Evolutionary conservation across 2,329 filamentous ascomycete species (phyloP).

Genomic region (Onygena corvina): DNA sequence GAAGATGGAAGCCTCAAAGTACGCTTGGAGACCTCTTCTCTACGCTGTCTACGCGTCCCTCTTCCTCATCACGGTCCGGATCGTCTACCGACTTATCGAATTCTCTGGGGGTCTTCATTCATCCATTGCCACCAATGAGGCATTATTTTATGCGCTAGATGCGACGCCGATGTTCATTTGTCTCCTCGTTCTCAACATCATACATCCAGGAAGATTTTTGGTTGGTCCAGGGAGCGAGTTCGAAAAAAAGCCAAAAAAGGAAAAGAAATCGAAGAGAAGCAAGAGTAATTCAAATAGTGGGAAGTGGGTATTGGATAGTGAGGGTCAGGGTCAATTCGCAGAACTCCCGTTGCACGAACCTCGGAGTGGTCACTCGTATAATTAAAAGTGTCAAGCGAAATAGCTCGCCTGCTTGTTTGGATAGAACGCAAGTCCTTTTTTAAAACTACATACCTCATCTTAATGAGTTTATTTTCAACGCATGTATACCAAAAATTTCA

Average conservation of each 20-base stretch:
- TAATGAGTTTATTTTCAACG: too few species aligned
- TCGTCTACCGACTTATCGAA: constrained; percentile 48
- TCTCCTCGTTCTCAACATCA: constrained; percentile 26
- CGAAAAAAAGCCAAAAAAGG: constrained; percentile 18
- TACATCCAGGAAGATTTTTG: constrained; percentile 28
- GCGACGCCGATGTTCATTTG: constrained; percentile 31
- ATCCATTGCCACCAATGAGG: constrained; percentile 29
- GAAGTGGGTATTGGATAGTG: background rate
- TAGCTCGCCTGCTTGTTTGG: too few species aligned
- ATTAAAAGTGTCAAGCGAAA: background rate
- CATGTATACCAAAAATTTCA: too few species aligned
- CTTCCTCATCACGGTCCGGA: constrained; percentile 41
- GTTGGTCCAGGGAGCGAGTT: constrained; percentile 23
- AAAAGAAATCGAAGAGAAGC: constrained; percentile 9
- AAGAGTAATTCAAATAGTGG: constrained; percentile 1
- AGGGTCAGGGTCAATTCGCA: background rate
- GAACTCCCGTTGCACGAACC: background rate
- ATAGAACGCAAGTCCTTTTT: background rate
- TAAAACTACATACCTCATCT: too few species aligned
- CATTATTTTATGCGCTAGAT: constrained; percentile 32
- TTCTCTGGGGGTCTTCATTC: constrained; percentile 42
- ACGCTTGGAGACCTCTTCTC: constrained; percentile 29
- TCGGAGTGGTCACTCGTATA: background rate
- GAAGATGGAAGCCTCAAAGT: constrained; percentile 26
- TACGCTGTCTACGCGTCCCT: constrained; percentile 43